Conservation (phyloP, 352 stramenopile genomes). For the Pelagophyceae sp. region DNA sequence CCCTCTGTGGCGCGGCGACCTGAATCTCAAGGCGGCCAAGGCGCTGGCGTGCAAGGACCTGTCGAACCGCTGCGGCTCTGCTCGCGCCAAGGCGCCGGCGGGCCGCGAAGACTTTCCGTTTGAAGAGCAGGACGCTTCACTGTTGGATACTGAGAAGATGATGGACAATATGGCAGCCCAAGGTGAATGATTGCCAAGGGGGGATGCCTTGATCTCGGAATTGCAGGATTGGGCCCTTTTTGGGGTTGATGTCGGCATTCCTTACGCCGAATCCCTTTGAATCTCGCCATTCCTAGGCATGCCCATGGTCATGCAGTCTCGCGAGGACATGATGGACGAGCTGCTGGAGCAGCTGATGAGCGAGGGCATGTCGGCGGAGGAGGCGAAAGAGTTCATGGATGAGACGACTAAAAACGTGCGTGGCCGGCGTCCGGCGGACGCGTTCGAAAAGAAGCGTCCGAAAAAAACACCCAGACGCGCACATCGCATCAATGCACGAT, state of each 20-base stretch:
- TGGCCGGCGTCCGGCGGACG: too few species aligned
- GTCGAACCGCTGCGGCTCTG: neutral
- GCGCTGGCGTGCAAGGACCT: conserved; percentile 3
- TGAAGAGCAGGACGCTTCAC: neutral
- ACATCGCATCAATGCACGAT: too few species aligned
- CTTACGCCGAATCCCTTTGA: too few species aligned
- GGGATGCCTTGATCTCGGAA: too few species aligned
- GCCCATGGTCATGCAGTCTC: conserved; percentile 21
- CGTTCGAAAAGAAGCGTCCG: neutral
- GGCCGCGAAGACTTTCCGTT: conserved; percentile 10
- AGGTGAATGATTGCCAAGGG: too few species aligned
- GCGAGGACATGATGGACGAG: conserved; percentile 20
- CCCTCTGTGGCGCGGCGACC: conserved; percentile 3
- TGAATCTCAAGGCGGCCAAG: neutral
- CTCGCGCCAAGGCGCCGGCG: neutral
- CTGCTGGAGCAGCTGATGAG: neutral
- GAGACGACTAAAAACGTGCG: neutral
- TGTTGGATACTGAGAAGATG: conserved; percentile 16
- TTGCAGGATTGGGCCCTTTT: too few species aligned
- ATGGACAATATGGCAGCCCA: conserved; percentile 18
- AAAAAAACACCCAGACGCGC: too few species aligned
- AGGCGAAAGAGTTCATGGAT: conserved; percentile 10
- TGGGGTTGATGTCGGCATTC: too few species aligned
- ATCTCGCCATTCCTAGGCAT: too few species aligned
- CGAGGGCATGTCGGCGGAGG: conserved; percentile 7